Percentiles rank a stretch among this genome's conserved stretches.
phyloP scores from a whole-genome alignment of 129 eudicot species.

The Silybum marianum region DNA sequence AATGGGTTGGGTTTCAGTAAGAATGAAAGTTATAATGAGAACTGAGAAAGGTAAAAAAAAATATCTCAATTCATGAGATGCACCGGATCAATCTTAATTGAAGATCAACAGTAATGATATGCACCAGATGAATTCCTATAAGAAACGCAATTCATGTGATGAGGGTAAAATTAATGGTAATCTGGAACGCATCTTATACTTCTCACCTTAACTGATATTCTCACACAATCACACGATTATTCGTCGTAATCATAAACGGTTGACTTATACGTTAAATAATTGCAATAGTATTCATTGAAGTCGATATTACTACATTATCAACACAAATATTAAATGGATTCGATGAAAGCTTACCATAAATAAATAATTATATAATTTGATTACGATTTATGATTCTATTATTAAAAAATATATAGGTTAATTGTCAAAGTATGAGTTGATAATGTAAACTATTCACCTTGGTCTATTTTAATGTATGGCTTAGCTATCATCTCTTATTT shows the following conservation, averaged over 20 bases:
- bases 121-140: too few relatives aligned
- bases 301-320: conserved; percentile 13
- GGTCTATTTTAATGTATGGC: conserved; percentile 10
- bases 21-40: too few relatives aligned
- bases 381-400: background rate
- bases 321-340: conserved; percentile 13
- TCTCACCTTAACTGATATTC: too few relatives aligned
- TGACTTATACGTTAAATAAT: background rate
- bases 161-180: too few relatives aligned
- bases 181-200: too few relatives aligned
- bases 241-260: background rate
- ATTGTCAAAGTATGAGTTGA: conserved; percentile 13
- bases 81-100: too few relatives aligned
- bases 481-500: background rate
- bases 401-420: background rate
- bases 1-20: background rate
- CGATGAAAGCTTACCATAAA: background rate
- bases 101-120: too few relatives aligned
- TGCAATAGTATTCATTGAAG: background rate
- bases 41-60: too few relatives aligned
- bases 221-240: too few relatives aligned
- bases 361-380: background rate
- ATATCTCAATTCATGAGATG: too few relatives aligned
- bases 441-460: conserved; percentile 21
- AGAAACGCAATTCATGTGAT: too few relatives aligned